Evolutionary conservation across 768 basidiomycete species (phyloP).

Genomic region (Boletus reticulatus): DNA sequence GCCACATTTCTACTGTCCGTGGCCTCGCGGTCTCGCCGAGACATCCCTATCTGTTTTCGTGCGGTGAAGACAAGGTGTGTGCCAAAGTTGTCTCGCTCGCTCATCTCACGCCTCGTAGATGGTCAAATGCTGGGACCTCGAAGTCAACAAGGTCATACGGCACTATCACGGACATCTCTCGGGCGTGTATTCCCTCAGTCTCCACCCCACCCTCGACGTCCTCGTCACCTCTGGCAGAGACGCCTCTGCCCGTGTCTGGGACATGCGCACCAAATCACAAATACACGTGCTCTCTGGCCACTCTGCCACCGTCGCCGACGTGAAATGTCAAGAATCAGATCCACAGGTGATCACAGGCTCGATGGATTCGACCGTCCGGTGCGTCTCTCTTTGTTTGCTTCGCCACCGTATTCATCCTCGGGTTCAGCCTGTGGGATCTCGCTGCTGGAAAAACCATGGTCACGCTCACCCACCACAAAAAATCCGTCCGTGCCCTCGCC

Average conservation of each 20-base stretch:
- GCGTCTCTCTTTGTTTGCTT: conserved; percentile 17
- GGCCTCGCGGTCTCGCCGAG: conserved; percentile 89
- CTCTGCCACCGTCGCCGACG: conserved; percentile 92
- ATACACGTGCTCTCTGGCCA: conserved; percentile 93
- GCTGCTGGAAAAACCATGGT: conserved; percentile 97
- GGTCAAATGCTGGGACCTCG: conserved; percentile 99
- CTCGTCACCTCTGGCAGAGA: conserved; percentile 95
- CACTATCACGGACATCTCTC: conserved; percentile 99
- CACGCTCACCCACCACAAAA: conserved; percentile 99
- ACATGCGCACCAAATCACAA: conserved; percentile 97
- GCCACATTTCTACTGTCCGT: conserved; percentile 95
- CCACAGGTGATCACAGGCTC: conserved; percentile 98
- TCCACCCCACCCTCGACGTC: conserved; percentile 95
- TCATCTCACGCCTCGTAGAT: conserved; percentile 51
- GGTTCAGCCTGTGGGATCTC: conserved; percentile 85
- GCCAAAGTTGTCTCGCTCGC: neutral
- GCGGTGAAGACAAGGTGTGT: conserved; percentile 92
- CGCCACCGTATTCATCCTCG: neutral
- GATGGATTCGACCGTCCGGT: conserved; percentile 97
- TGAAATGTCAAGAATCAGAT: conserved; percentile 95
- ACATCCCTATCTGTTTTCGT: conserved; percentile 97
- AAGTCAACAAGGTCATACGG: conserved; percentile 97
- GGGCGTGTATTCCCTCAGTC: conserved; percentile 89
- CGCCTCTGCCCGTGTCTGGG: conserved; percentile 97
- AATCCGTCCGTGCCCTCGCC: conserved; percentile 90